A percentile compares a stretch with the other conserved stretches of the same genome.
Conservation (phyloP, 2,329 filamentous ascomycete species). For the Phyllosticta capitalensis region DNA sequence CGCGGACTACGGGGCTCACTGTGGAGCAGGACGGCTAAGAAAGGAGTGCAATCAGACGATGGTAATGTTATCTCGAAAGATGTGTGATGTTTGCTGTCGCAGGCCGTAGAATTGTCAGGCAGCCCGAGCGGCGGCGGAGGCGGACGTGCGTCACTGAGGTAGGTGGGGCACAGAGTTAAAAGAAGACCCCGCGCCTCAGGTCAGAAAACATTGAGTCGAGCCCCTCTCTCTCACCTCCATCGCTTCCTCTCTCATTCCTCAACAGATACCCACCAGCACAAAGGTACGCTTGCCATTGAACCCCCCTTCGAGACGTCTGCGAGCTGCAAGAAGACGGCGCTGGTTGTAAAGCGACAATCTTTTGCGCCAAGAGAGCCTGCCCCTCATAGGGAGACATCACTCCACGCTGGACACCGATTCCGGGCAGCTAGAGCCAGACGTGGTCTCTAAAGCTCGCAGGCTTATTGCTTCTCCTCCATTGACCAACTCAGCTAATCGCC, state of each 20-base stretch:
- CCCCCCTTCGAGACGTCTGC: background rate
- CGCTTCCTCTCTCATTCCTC: background rate
- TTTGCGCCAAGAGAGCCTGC: background rate
- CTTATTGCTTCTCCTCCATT: background rate
- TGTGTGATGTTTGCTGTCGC: background rate
- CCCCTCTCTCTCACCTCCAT: background rate
- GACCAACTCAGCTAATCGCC: background rate
- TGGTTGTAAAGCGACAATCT: background rate
- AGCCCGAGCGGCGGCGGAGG: background rate
- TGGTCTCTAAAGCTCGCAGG: background rate
- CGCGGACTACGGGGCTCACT: background rate
- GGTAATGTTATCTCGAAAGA: conserved; percentile 9
- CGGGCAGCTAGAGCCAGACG: background rate
- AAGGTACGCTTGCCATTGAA: background rate
- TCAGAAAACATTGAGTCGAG: conserved; percentile 9
- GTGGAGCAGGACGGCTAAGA: conserved; percentile 3
- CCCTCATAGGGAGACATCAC: background rate
- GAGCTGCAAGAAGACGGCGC: background rate
- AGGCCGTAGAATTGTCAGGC: background rate
- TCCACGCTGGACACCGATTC: background rate
- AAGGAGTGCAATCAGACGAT: conserved; percentile 5
- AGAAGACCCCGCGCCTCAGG: conserved; percentile 9
- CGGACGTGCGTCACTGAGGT: conserved; percentile 5
- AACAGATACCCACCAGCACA: conserved; percentile 2
- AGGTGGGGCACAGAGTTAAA: too few species aligned